Evolutionary conservation across 2,329 filamentous ascomycete genomes (phyloP).

Genomic region (Aspergillus niger): DNA sequence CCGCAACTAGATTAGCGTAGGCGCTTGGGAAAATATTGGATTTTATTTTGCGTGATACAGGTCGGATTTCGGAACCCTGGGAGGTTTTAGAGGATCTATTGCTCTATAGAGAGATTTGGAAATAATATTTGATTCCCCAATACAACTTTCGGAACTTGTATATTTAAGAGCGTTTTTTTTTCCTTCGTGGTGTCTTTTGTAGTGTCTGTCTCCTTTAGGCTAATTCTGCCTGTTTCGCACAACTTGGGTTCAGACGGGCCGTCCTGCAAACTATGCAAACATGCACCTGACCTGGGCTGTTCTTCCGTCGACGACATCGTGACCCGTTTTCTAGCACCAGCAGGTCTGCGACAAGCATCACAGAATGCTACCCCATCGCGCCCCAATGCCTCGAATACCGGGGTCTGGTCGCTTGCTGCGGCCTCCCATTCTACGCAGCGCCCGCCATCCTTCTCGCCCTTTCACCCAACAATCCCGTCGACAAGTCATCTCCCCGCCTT

Average conservation of each 20-base stretch:
- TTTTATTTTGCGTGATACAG: conserved; percentile 18
- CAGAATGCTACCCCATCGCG: conserved; percentile 38
- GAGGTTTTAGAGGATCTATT: conserved; percentile 13
- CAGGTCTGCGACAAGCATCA: conserved; percentile 9
- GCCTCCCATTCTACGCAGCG: conserved; percentile 31
- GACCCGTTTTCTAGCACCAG: not conserved
- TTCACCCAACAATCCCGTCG: conserved; percentile 62
- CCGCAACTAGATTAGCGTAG: conserved; percentile 41
- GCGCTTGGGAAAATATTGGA: conserved; percentile 17
- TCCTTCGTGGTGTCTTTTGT: not conserved
- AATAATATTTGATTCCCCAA: conserved; percentile 24
- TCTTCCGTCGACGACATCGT: not conserved
- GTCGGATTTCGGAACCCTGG: conserved; percentile 18
- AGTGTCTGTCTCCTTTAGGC: too few relatives aligned
- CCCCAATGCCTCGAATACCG: conserved; percentile 44
- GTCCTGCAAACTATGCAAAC: not conserved
- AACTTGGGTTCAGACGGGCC: not conserved
- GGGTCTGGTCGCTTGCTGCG: conserved; percentile 39
- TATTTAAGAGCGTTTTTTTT: not conserved
- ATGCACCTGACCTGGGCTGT: not conserved
- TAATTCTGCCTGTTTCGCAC: not conserved
- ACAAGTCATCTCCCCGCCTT: conserved; percentile 53
- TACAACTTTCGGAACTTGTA: conserved; percentile 11
- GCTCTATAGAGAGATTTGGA: conserved; percentile 24
- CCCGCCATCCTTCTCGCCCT: conserved; percentile 37